phyloP scores from a whole-genome alignment of 495 filamentous ascomycete genomes.

The Neurospora sp. region DNA sequence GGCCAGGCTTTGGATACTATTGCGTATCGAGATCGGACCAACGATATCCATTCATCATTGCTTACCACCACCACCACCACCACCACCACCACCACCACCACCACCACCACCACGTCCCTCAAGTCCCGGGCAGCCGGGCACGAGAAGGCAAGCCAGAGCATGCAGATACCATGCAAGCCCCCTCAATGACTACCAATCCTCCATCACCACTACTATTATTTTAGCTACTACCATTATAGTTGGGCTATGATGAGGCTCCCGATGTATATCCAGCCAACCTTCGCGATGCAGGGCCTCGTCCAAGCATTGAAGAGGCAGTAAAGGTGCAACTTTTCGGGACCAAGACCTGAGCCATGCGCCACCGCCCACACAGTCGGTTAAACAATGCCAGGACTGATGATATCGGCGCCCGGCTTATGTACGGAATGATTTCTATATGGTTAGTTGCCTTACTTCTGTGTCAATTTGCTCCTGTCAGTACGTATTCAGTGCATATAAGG shows the following conservation, averaged over 20 bases:
- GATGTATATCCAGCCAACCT: not conserved
- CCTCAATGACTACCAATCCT: not conserved
- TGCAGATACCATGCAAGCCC: not conserved
- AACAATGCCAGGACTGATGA: not conserved
- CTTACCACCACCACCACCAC: not conserved
- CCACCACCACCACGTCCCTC: not conserved
- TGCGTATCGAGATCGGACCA: not conserved
- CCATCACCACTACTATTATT: not conserved
- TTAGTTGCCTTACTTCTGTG: not conserved
- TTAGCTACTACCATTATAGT: not conserved
- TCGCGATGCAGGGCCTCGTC: not conserved
- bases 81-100: no score
- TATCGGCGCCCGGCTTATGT: not conserved
- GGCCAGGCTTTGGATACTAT: not conserved
- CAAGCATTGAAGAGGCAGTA: not conserved
- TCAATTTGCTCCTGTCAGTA: not conserved
- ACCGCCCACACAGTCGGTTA: not conserved
- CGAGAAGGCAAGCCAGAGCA: not conserved
- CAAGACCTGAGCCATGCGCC: not conserved
- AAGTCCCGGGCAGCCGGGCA: not conserved
- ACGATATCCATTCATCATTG: not conserved
- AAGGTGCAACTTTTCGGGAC: not conserved
- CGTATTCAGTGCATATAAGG: not conserved
- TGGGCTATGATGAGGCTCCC: not conserved
- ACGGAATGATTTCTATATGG: not conserved